Evolutionary conservation across 768 basidiomycete genomes (phyloP).

Genomic region (Amanita pseudoporphyria): DNA sequence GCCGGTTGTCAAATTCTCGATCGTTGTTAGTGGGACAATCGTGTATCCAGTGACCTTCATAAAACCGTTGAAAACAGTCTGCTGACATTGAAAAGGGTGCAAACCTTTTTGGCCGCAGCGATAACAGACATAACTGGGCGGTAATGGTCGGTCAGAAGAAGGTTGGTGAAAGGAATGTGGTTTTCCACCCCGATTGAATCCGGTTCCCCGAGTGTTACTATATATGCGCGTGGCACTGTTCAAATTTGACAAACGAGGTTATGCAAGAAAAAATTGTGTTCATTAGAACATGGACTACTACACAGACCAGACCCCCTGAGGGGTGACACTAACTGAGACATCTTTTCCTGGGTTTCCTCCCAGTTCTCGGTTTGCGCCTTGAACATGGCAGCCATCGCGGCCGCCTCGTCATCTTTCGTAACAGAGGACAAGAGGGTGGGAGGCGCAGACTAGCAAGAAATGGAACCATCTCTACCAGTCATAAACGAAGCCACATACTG

Average conservation of each 20-base stretch:
- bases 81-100: slow-evolving; percentile 9
- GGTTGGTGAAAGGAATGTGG: slow-evolving; percentile 42
- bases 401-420: slow-evolving; percentile 73
- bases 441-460: slow-evolving; percentile 15
- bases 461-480: slow-evolving; percentile 4
- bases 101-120: slow-evolving; percentile 96
- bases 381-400: slow-evolving; percentile 98
- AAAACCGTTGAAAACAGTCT: slow-evolving; percentile 1
- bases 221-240: slow-evolving; percentile 64
- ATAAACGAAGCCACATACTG: slow-evolving; percentile 5
- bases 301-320: slow-evolving; percentile 43
- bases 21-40: slow-evolving; percentile 98
- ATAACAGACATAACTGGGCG: slow-evolving; percentile 96
- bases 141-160: slow-evolving; percentile 68
- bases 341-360: slow-evolving; percentile 99
- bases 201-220: slow-evolving; percentile 55
- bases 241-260: slow-evolving; percentile 14
- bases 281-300: slow-evolving; percentile 71
- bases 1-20: slow-evolving; percentile 87
- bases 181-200: slow-evolving; percentile 53
- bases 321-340: slow-evolving; percentile 93
- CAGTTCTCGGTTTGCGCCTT: slow-evolving; percentile 89
- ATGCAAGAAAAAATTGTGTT: slow-evolving; percentile 34
- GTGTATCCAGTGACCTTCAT: slow-evolving; percentile 96
- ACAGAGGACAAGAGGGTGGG: slow-evolving; percentile 31